A percentile compares a stretch with the other conserved stretches of the same genome.
These are phyloP conservation scores for Starmerella tilneyi DNA, from an alignment of 805 yeast species.

Conservation along the genomic window DNA sequence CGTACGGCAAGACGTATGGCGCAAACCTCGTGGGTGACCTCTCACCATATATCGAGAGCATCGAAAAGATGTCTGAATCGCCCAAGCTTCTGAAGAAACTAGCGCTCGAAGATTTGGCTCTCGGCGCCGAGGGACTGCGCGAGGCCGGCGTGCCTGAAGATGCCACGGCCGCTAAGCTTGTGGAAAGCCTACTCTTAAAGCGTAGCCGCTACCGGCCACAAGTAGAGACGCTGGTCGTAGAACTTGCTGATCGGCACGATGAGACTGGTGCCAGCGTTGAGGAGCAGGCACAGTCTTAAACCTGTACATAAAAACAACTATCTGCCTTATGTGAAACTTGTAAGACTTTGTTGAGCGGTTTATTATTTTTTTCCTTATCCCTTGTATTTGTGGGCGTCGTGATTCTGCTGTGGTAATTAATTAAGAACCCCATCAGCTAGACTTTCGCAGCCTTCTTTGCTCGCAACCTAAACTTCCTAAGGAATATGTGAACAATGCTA, in stretches of 20 bases:
- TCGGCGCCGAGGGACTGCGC: slow-evolving; percentile 13
- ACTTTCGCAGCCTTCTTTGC: no score
- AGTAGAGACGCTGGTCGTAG: slow-evolving; percentile 5
- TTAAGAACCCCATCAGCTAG: not conserved
- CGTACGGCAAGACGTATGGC: slow-evolving; percentile 16
- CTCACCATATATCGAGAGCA: not conserved
- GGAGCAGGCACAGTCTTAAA: not conserved
- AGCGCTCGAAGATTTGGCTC: slow-evolving; percentile 6
- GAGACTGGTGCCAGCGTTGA: not conserved
- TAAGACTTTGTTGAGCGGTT: no score
- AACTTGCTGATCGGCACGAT: slow-evolving; percentile 6
- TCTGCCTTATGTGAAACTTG: not conserved
- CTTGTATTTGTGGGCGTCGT: no score
- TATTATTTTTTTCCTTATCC: no score
- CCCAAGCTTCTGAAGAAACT: not conserved
- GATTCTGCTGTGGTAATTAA: not conserved
- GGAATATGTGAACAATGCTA: not conserved
- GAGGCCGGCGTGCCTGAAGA: slow-evolving; percentile 8
- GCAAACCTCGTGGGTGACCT: not conserved
- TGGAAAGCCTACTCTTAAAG: slow-evolving; percentile 2
- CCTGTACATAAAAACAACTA: not conserved
- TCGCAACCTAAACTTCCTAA: no score
- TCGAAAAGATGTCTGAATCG: not conserved
- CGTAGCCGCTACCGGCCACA: slow-evolving; percentile 12
- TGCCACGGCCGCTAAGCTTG: not conserved